Percentiles rank a stretch among this genome's conserved stretches.
These are phyloP conservation scores for Angophora floribunda DNA, from an alignment of 345 rosid species.

Conservation along the genomic window DNA sequence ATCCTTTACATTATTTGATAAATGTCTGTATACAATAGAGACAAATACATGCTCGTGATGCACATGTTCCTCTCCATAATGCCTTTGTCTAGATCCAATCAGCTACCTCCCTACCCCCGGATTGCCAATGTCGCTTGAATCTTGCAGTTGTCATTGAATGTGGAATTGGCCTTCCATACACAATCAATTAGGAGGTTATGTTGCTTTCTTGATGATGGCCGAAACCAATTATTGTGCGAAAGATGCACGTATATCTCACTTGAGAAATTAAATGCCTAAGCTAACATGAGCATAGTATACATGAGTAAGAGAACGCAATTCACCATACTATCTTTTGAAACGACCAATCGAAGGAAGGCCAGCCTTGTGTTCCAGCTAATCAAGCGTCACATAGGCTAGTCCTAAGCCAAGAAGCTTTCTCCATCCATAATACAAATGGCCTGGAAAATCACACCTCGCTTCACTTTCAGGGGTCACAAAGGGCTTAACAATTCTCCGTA, in stretches of 20 bases:
- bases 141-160: neutral
- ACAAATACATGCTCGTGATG: too few relatives aligned
- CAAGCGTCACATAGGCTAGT: neutral
- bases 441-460: neutral
- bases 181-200: neutral
- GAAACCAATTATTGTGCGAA: neutral
- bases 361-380: neutral
- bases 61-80: too few relatives aligned
- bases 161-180: neutral
- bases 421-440: neutral
- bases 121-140: too few relatives aligned
- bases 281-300: too few relatives aligned
- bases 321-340: too few relatives aligned
- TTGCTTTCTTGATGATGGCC: fast-evolving
- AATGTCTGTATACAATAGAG: too few relatives aligned
- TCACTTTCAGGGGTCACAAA: neutral
- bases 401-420: neutral
- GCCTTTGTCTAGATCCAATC: too few relatives aligned
- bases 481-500: neutral
- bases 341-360: neutral
- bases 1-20: too few relatives aligned
- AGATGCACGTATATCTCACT: neutral
- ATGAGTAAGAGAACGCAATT: neutral
- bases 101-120: too few relatives aligned
- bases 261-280: neutral